Evolutionary conservation across 2,329 filamentous ascomycete genomes (phyloP).

Genomic region (Penicillium sp.): DNA sequence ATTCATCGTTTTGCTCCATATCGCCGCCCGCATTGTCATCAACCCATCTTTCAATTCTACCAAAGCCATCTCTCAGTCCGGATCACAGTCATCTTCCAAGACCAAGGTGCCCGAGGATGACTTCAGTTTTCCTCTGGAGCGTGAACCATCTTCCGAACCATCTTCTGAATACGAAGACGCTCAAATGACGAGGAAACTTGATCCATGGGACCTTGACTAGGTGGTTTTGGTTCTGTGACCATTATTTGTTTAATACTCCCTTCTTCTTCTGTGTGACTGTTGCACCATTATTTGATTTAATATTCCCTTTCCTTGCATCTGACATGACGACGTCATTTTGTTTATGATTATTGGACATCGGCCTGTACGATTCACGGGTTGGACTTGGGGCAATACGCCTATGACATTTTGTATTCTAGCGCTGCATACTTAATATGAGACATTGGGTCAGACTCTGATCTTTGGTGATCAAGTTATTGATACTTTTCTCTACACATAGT

Average conservation of each 20-base stretch:
- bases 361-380: neutral
- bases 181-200: conserved; percentile 15
- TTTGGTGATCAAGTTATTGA: neutral
- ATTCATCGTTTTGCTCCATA: conserved; percentile 74
- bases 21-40: conserved; percentile 71
- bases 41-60: conserved; percentile 28
- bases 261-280: conserved; percentile 6
- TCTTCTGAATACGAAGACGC: conserved; percentile 27
- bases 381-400: neutral
- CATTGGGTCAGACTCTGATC: neutral
- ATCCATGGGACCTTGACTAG: conserved; percentile 32
- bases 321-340: conserved; percentile 11
- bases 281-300: conserved; percentile 12
- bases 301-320: conserved; percentile 6
- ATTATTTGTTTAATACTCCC: neutral
- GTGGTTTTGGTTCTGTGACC: neutral
- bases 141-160: conserved; percentile 27
- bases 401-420: conserved; percentile 16
- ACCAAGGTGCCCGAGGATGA: conserved; percentile 36
- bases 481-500: neutral
- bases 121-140: conserved; percentile 39
- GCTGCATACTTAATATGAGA: conserved; percentile 14
- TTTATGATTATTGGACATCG: neutral
- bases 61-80: conserved; percentile 14
- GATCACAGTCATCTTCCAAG: conserved; percentile 16